Percentiles rank a stretch among this genome's conserved stretches.
Conservation (phyloP, 1,284 basidiomycete species). For the Sporisorium iseilematis-ciliati region DNA sequence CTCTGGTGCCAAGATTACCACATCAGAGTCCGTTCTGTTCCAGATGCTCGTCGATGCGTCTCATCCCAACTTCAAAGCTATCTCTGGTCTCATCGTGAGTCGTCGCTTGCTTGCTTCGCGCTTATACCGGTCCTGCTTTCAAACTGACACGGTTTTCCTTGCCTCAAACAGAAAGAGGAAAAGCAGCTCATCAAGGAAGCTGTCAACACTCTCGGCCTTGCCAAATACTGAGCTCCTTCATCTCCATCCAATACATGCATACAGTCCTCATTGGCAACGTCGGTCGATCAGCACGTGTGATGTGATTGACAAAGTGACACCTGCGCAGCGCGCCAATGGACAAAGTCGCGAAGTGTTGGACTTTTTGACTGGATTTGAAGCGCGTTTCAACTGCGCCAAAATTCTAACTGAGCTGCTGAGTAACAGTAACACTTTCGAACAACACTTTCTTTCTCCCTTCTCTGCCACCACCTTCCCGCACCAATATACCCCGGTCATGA, state of each 20-base stretch:
- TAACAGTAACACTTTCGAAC: too few species aligned
- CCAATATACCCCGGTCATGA: constrained; percentile 15
- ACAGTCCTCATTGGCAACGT: too few species aligned
- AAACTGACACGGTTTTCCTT: background rate
- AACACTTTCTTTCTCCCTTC: background rate
- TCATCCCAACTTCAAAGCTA: constrained; percentile 79
- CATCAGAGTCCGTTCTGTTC: constrained; percentile 84
- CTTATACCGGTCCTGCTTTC: too few species aligned
- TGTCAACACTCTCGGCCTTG: constrained; percentile 45
- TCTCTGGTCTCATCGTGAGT: constrained; percentile 76
- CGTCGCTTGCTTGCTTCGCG: background rate
- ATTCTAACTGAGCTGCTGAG: constrained; percentile 3
- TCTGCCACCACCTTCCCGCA: constrained; percentile 6
- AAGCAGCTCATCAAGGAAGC: constrained; percentile 59
- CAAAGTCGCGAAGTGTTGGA: constrained; percentile 25
- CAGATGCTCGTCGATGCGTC: constrained; percentile 79
- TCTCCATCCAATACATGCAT: background rate
- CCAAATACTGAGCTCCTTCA: constrained; percentile 32
- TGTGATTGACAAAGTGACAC: background rate
- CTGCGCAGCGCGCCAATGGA: constrained; percentile 5
- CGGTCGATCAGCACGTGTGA: too few species aligned
- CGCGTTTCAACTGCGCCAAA: constrained; percentile 7
- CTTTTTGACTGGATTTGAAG: constrained; percentile 8
- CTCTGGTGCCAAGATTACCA: constrained; percentile 81
- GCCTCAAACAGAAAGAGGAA: constrained; percentile 54